phyloP scores from a whole-genome alignment of 179 eudicot species.

The Heliamphora pulchella region DNA sequence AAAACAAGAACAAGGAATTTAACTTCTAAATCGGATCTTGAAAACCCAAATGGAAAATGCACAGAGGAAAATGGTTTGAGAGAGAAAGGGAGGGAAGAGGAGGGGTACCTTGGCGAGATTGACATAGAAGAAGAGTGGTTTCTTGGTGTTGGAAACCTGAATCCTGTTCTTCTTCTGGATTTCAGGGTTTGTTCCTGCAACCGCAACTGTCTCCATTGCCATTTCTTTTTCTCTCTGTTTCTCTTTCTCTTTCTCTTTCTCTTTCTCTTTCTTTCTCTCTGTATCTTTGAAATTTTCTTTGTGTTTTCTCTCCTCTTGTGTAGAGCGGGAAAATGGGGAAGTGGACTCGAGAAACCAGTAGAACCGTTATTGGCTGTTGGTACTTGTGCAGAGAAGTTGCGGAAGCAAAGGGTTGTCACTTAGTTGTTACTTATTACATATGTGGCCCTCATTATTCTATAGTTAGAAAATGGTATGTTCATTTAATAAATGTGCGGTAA shows the following conservation, averaged over 20 bases:
- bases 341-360: not conserved
- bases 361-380: not conserved
- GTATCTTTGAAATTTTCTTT: too few species aligned
- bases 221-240: not conserved
- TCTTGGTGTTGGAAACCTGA: slow-evolving; percentile 39
- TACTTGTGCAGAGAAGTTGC: too few species aligned
- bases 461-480: too few species aligned
- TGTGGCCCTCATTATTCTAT: too few species aligned
- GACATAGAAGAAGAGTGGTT: slow-evolving; percentile 35
- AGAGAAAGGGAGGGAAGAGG: not conserved
- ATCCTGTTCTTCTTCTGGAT: slow-evolving; percentile 30
- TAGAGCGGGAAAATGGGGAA: not conserved
- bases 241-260: not conserved
- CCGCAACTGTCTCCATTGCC: not conserved
- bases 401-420: too few species aligned
- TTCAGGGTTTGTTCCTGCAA: not conserved
- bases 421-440: too few species aligned
- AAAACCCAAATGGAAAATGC: not conserved
- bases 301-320: not conserved
- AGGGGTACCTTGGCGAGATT: slow-evolving; percentile 32
- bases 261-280: not conserved
- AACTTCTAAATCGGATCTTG: not conserved
- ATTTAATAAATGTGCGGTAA: too few species aligned
- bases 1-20: not conserved
- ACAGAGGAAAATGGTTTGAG: not conserved